phyloP scores from a whole-genome alignment of 2,329 filamentous ascomycete species.

The Domatiomyces globalis region DNA sequence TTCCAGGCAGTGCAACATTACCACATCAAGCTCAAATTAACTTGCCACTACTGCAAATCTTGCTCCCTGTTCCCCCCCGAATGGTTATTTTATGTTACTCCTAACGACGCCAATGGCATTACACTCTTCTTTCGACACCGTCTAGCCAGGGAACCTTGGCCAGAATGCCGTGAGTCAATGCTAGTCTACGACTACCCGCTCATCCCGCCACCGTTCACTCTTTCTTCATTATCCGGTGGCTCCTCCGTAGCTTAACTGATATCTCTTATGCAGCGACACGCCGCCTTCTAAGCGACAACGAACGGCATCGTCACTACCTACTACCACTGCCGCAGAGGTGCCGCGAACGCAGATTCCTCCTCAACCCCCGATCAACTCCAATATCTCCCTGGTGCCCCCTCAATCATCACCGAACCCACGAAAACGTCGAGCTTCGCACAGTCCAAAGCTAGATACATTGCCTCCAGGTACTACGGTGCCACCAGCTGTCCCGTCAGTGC shows the following conservation, averaged over 20 bases:
- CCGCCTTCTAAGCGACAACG: not conserved
- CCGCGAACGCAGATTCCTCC: not conserved
- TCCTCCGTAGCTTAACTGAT: not conserved
- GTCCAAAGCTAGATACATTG: slow-evolving; percentile 14
- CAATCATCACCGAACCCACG: slow-evolving; percentile 24
- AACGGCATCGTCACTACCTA: not conserved
- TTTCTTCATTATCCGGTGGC: not conserved
- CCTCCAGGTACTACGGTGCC: slow-evolving; percentile 9
- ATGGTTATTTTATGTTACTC: not conserved
- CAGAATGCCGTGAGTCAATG: not conserved
- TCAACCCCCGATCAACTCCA: slow-evolving; percentile 2
- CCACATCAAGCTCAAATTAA: not conserved
- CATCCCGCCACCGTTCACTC: not conserved
- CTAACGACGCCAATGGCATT: not conserved
- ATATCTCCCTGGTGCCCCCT: slow-evolving; percentile 10
- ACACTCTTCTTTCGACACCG: not conserved
- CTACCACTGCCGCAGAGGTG: not conserved
- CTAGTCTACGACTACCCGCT: too few species aligned
- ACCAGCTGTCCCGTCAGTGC: not conserved
- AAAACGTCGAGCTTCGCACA: slow-evolving; percentile 31
- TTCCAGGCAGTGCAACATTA: not conserved
- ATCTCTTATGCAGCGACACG: not conserved
- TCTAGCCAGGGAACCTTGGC: not conserved
- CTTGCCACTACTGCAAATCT: not conserved
- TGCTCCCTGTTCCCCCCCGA: not conserved